Percentiles rank a stretch among this genome's conserved stretches.
Evolutionary conservation across 257 asterid genomes (phyloP).

Genomic region (Phtheirospermum japonicum): DNA sequence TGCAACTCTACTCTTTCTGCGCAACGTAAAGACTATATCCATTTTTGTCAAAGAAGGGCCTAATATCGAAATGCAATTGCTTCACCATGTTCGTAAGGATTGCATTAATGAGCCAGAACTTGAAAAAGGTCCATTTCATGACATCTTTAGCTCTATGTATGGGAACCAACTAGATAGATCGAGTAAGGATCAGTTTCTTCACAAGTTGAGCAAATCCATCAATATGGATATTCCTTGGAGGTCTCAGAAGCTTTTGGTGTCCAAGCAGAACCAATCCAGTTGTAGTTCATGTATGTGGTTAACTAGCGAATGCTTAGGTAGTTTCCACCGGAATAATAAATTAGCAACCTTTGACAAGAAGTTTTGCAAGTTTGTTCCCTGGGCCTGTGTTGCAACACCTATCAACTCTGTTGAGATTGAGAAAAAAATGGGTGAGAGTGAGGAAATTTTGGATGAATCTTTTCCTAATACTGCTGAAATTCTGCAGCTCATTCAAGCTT

Average conservation of each 20-base stretch:
- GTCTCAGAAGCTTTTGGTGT: conserved; percentile 81
- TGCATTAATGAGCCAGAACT: conserved; percentile 54
- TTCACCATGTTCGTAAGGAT: conserved; percentile 73
- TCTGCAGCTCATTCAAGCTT: conserved; percentile 41
- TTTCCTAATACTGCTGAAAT: conserved; percentile 44
- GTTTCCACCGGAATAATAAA: conserved; percentile 43
- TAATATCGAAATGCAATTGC: conserved; percentile 74
- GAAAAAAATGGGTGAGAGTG: conserved; percentile 32
- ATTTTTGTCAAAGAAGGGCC: conserved; percentile 80
- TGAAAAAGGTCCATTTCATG: conserved; percentile 58
- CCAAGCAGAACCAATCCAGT: conserved; percentile 63
- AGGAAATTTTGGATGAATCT: conserved; percentile 34
- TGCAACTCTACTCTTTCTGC: conserved; percentile 76
- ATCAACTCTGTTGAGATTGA: conserved; percentile 49
- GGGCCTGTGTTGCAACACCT: conserved; percentile 91
- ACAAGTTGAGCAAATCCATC: conserved; percentile 58
- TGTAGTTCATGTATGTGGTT: conserved; percentile 70
- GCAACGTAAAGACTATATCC: conserved; percentile 76
- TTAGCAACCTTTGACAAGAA: conserved; percentile 48
- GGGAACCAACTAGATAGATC: conserved; percentile 52
- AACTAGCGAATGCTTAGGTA: conserved; percentile 76
- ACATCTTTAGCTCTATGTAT: conserved; percentile 63
- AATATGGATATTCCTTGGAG: conserved; percentile 67
- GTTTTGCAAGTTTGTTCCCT: conserved; percentile 64
- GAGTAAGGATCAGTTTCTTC: conserved; percentile 64